Percentiles rank a stretch among this genome's conserved stretches.
Evolutionary conservation across 1,284 basidiomycete species (phyloP).

Genomic region (Cryptococcus wingfieldii): DNA sequence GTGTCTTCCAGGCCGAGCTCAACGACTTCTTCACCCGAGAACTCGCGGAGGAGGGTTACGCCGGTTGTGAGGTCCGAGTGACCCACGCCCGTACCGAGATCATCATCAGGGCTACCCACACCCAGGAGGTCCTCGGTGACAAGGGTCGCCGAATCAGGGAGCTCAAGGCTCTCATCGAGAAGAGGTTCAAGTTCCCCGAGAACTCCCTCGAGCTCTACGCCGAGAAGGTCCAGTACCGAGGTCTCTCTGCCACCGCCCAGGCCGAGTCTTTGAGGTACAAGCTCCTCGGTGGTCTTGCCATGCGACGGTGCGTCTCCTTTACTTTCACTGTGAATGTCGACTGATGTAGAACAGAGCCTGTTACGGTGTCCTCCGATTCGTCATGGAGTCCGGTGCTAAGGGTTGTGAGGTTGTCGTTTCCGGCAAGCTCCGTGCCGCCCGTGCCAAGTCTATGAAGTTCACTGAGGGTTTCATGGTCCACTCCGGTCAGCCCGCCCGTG

Average conservation of each 20-base stretch:
- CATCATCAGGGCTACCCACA: conserved; percentile 99
- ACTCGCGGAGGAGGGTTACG: conserved; percentile 99
- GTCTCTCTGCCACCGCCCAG: conserved; percentile 97
- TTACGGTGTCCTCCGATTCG: conserved; percentile 99
- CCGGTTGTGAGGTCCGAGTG: conserved; percentile 99
- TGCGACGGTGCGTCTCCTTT: conserved; percentile 69
- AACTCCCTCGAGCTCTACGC: conserved; percentile 98
- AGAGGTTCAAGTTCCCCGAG: conserved; percentile 99
- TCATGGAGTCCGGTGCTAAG: conserved; percentile 99
- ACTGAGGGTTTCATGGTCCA: conserved; percentile 99
- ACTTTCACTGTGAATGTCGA: neutral
- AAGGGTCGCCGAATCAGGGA: conserved; percentile 99
- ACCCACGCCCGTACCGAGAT: conserved; percentile 99
- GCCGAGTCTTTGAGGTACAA: conserved; percentile 99
- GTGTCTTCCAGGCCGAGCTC: conserved; percentile 74
- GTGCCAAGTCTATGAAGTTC: conserved; percentile 99
- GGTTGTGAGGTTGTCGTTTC: conserved; percentile 99
- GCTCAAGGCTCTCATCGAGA: conserved; percentile 96
- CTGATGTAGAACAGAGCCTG: conserved; percentile 67
- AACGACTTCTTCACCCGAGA: conserved; percentile 99
- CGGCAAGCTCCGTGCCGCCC: conserved; percentile 98
- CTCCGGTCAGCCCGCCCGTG: conserved; percentile 95
- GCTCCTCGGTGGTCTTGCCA: conserved; percentile 97
- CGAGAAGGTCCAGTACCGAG: conserved; percentile 99
- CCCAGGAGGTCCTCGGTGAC: conserved; percentile 99